Base-by-base conservation (phyloP, 148 eudicot genomes). In the Heliosperma pusillum region DNA sequence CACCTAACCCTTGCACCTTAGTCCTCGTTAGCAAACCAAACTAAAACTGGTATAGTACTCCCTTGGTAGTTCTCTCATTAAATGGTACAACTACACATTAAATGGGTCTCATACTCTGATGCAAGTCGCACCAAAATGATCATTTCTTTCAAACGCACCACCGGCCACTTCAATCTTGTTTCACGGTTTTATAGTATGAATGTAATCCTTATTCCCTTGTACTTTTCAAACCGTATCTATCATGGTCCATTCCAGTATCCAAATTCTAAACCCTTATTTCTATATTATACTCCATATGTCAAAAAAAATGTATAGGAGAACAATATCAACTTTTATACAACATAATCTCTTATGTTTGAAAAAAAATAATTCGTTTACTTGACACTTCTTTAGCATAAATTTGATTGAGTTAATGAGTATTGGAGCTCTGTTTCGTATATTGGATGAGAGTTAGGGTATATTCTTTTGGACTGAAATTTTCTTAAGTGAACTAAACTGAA, bases 201-300 rank as follows among this genome's bases (percentile, higher is more conserved):
- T 47, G 71, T 69, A 12, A 69, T 69, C 71, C 17, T 24, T 1
- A 17, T 10, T 33, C 8, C 0, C 17, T 44, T 8, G 1, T 45
- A 44, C 55, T 44, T 22, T 69, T 69, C 71, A 69, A 69, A 21
- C 71, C 71, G 7, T 69, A 69, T 69, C 55, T 69, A 11, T 22
- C 20, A 69, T 69, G 71, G 71, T 69, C 71, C 71, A 45, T 69
- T 25, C 1, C 70, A 6, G 42, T 36, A 36, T 36, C 42, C 9
- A 57, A 57, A 57, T 7, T 4, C 4, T 16, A 17, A 55, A 55
- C 6, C 42, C 42, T 36, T 36, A 36, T 36, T 55, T 16, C 27
- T 60, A 22, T n/a, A n/a, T n/a, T n/a, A n/a, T n/a, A n/a, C n/a
- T n/a, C n/a, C n/a, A n/a, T n/a, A n/a, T n/a, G n/a, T n/a, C n/a